Conservation (phyloP, 176 grass and related monocot genomes). For the Triticum dicoccoides region DNA sequence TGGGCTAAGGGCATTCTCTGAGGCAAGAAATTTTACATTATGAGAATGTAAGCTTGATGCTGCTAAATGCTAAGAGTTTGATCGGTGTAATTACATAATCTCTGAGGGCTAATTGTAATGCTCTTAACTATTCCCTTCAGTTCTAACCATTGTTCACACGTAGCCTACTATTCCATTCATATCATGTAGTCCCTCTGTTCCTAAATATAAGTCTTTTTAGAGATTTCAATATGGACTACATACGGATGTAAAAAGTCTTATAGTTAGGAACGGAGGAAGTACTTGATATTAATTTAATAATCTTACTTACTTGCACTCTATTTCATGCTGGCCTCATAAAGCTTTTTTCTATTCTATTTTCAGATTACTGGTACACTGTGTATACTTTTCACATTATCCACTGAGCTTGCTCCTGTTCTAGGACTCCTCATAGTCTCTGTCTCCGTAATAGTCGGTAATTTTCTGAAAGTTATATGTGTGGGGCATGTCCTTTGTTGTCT, state of each 20-base stretch:
- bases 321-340: constrained; percentile 16
- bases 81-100: constrained; percentile 32
- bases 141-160: neutral
- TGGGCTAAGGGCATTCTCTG: constrained; percentile 88
- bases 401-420: constrained; percentile 89
- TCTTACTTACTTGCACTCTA: neutral
- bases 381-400: constrained; percentile 88
- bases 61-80: constrained; percentile 43
- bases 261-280: too few relatives aligned
- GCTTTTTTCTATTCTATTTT: constrained; percentile 15
- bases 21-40: constrained; percentile 82
- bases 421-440: constrained; percentile 83
- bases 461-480: constrained; percentile 9
- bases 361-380: constrained; percentile 92
- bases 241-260: too few relatives aligned
- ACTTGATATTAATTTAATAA: neutral
- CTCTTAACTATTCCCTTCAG: neutral
- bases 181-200: neutral
- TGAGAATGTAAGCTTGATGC: constrained; percentile 60
- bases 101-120: constrained; percentile 18
- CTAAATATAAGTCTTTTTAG: too few relatives aligned
- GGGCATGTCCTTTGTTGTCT: neutral
- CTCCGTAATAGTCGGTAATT: constrained; percentile 80
- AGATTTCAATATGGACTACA: too few relatives aligned
- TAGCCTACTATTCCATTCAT: constrained; percentile 25